Conservation (phyloP, 2,329 filamentous ascomycete genomes). For the Pleoardoris graminearum region DNA sequence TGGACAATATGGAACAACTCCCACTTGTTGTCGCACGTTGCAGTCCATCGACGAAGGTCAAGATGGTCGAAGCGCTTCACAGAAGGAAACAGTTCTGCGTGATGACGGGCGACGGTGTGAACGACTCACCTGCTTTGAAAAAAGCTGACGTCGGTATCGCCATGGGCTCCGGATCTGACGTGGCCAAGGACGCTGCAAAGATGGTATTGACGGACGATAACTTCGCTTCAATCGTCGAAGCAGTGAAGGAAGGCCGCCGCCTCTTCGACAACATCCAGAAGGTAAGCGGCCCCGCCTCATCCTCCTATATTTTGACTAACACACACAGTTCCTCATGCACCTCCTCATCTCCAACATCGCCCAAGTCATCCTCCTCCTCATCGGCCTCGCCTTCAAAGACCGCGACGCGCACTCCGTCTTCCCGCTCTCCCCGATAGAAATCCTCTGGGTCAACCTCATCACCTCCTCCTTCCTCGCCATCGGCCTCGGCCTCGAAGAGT, state of each 20-base stretch:
- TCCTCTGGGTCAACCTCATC: conserved; percentile 54
- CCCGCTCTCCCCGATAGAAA: conserved; percentile 52
- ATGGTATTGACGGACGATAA: conserved; percentile 49
- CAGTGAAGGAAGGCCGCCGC: conserved; percentile 46
- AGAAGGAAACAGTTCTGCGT: conserved; percentile 45
- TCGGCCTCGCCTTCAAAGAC: conserved; percentile 53
- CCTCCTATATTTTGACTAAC: neutral
- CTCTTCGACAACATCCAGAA: conserved; percentile 50
- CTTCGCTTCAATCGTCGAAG: conserved; percentile 48
- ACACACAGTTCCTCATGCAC: conserved; percentile 49
- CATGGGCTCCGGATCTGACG: conserved; percentile 48
- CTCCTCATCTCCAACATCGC: conserved; percentile 54
- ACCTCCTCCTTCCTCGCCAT: conserved; percentile 54
- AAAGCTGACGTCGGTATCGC: conserved; percentile 49
- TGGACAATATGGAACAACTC: conserved; percentile 47
- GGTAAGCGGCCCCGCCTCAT: conserved; percentile 14
- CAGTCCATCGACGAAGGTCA: conserved; percentile 52
- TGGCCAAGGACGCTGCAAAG: conserved; percentile 47
- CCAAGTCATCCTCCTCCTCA: conserved; percentile 52
- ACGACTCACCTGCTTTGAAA: conserved; percentile 48
- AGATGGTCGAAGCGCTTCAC: conserved; percentile 51
- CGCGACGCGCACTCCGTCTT: conserved; percentile 49
- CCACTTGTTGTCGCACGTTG: conserved; percentile 53
- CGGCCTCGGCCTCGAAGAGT: conserved; percentile 52
- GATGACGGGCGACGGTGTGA: conserved; percentile 51